Base-by-base conservation (phyloP, 2,329 filamentous ascomycete species). In the Pseudocercospora fijiensis region DNA sequence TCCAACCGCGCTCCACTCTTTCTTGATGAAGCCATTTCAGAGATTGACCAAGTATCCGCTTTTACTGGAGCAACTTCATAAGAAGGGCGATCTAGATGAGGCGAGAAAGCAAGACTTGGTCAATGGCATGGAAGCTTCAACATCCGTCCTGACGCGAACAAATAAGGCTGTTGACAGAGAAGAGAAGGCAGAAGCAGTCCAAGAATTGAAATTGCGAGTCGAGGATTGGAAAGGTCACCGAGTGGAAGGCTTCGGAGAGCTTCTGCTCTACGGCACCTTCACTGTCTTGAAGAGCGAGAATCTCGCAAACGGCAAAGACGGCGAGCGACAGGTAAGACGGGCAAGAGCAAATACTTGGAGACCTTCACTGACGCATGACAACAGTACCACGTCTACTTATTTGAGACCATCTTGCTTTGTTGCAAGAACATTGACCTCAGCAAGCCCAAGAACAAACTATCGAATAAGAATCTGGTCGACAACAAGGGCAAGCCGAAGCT, bases 141-240 rank as follows among this genome's bases (percentile, higher is more conserved):
- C 92, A 69, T 85, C 89, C 58, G 90, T 96, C 0, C 83, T 98
- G 28, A 86, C 88, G 67, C 89, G 91, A 70, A 94, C 94, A 4
- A 97, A 98, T 75, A 89, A 93, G 63, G 94, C 93, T 4, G 92
- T 99, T 51, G 90, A 96, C 74, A 89, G 90, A 57, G 92, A 96
- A 74, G 85, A 97, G 58, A 84, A 96, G 58, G 86, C 90, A 56
- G 90, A 95, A 73, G 92, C 93, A 5, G 82, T 96, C 9, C 87
- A 90, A 65, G 95, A 98, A 64, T 83, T 99, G 26, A 88, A 89
- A 64, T 80, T 80, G 60, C 85, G 95, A 57, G 94, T 99, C 0
- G 95, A 98, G 73, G 95, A 99, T 76, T 99, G 95, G 95, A 98
- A 97, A 78, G 91, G 90, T 58, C 91, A 98, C 75, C 87, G 89